These are phyloP conservation scores for Ceratocystiopsis sp. DNA, from an alignment of 2,329 filamentous ascomycete species.

Conservation along the genomic window DNA sequence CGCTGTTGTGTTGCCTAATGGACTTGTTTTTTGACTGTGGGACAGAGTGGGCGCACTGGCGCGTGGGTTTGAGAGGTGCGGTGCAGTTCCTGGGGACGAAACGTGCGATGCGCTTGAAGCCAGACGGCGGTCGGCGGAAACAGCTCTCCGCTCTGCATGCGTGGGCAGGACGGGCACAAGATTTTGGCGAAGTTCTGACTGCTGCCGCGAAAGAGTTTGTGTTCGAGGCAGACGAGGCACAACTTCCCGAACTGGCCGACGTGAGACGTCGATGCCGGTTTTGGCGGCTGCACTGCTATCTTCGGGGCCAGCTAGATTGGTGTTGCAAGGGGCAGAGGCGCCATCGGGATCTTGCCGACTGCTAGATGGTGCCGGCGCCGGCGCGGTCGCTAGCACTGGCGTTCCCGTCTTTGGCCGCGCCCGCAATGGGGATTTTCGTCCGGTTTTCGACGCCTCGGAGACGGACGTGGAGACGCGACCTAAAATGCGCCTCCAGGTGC, in stretches of 20 bases:
- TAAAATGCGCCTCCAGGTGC: slow-evolving; percentile 8
- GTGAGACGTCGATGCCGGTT: neutral
- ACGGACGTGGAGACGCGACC: slow-evolving; percentile 1
- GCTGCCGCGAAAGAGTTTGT: slow-evolving; percentile 66
- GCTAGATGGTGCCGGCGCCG: too few relatives aligned
- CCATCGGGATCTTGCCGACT: too few relatives aligned
- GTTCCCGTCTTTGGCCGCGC: neutral
- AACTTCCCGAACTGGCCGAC: slow-evolving; percentile 37
- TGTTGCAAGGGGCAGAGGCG: too few relatives aligned
- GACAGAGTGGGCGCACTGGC: slow-evolving; percentile 30
- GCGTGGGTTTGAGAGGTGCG: slow-evolving; percentile 22
- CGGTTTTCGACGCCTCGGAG: neutral
- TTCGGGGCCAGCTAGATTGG: neutral
- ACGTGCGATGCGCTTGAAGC: slow-evolving; percentile 16
- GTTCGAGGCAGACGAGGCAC: slow-evolving; percentile 61
- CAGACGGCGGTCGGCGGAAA: slow-evolving; percentile 40
- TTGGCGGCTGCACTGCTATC: neutral
- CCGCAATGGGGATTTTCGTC: neutral
- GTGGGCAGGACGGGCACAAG: slow-evolving; percentile 49
- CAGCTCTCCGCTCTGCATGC: slow-evolving; percentile 50
- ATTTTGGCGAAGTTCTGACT: slow-evolving; percentile 62
- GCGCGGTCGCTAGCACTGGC: neutral
- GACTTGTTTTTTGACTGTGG: neutral
- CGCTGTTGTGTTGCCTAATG: neutral
- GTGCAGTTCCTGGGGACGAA: slow-evolving; percentile 17